Percentiles rank a stretch among this genome's conserved stretches.
phyloP scores from a whole-genome alignment of 2,329 filamentous ascomycete species.

The Cryphonectria carpinicola region DNA sequence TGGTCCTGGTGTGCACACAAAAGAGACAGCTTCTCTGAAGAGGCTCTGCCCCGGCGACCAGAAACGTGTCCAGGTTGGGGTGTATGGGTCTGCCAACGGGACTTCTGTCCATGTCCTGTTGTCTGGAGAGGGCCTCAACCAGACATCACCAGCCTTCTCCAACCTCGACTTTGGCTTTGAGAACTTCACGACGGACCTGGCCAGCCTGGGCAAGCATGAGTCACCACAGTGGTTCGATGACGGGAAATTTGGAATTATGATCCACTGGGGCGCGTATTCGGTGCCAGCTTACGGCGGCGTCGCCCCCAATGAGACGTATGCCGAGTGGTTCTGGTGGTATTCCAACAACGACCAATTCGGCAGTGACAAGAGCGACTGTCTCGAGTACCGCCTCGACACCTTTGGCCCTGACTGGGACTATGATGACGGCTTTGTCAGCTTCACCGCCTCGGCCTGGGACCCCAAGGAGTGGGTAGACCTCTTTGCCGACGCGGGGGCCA shows the following conservation, averaged over 20 bases:
- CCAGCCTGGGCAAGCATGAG: constrained; percentile 42
- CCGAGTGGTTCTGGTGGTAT: constrained; percentile 51
- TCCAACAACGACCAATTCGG: constrained; percentile 44
- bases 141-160: constrained; percentile 30
- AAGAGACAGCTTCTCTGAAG: constrained; percentile 44
- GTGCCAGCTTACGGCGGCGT: constrained; percentile 28
- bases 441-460: constrained; percentile 54
- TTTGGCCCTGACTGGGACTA: constrained; percentile 57
- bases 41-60: constrained; percentile 50
- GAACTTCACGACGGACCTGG: constrained; percentile 40
- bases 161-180: constrained; percentile 40
- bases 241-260: constrained; percentile 28
- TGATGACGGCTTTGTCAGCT: constrained; percentile 59
- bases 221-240: constrained; percentile 29
- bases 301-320: constrained; percentile 28
- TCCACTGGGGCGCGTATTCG: constrained; percentile 29
- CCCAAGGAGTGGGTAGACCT: constrained; percentile 59
- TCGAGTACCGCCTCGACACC: constrained; percentile 53
- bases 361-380: constrained; percentile 47
- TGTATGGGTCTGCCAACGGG: constrained; percentile 34
- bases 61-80: constrained; percentile 43
- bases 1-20: constrained; percentile 46
- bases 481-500: constrained; percentile 54
- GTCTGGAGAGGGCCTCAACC: constrained; percentile 25
- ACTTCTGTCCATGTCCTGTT: constrained; percentile 34